Evolutionary conservation across 2,329 filamentous ascomycete genomes (phyloP).

Genomic region (Orbilia brochopaga): DNA sequence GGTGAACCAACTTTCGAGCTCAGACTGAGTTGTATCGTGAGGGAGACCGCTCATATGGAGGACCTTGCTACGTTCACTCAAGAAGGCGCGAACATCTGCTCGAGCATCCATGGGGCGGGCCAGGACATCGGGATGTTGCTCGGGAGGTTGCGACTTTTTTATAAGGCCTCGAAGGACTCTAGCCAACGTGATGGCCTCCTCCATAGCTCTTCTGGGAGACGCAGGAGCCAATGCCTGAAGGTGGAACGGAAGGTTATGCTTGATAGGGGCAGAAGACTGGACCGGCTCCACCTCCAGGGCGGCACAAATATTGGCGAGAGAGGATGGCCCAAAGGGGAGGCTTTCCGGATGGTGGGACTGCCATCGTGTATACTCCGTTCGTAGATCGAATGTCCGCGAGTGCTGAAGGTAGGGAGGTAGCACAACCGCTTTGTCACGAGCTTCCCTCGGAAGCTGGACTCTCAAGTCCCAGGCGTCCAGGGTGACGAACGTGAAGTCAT

Average conservation of each 20-base stretch:
- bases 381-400: constrained; percentile 93
- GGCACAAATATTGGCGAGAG: constrained; percentile 95
- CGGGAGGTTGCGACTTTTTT: constrained; percentile 90
- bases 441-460: constrained; percentile 95
- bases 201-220: constrained; percentile 93
- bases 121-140: constrained; percentile 92
- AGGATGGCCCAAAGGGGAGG: constrained; percentile 91
- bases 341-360: constrained; percentile 98
- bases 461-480: constrained; percentile 98
- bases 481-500: constrained; percentile 97
- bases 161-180: constrained; percentile 90
- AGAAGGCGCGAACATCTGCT: constrained; percentile 92
- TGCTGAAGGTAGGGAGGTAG: constrained; percentile 96
- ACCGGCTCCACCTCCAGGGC: constrained; percentile 97
- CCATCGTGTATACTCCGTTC: constrained; percentile 97
- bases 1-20: constrained; percentile 99
- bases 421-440: constrained; percentile 96
- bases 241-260: constrained; percentile 97
- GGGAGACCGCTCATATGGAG: constrained; percentile 96
- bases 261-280: constrained; percentile 95
- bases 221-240: constrained; percentile 93
- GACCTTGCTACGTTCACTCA: constrained; percentile 96
- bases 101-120: constrained; percentile 95
- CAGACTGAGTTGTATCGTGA: constrained; percentile 97
- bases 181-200: constrained; percentile 92